Conservation (phyloP, 768 basidiomycete species). For the Leccinum obscurum region DNA sequence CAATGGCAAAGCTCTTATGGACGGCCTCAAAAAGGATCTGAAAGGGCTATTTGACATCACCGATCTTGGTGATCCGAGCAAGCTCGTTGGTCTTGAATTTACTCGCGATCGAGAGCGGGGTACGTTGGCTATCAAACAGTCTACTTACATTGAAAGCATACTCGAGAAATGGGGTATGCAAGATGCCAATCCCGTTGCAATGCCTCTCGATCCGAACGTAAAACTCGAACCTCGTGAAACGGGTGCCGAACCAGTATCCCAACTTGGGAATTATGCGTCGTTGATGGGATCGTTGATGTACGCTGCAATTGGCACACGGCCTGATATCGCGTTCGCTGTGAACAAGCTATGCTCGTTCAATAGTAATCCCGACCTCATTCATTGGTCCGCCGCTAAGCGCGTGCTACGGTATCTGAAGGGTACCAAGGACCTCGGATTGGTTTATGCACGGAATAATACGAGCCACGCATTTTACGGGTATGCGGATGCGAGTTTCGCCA, state of each 20-base stretch:
- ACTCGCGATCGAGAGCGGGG: not conserved
- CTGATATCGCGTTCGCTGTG: not conserved
- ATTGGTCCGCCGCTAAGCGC: not conserved
- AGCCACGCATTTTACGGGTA: no score
- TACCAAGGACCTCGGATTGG: no score
- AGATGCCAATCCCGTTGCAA: not conserved
- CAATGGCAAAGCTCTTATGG: not conserved
- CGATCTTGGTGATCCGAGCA: constrained; percentile 19
- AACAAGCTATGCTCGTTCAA: not conserved
- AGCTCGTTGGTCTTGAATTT: constrained; percentile 21
- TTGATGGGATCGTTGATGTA: not conserved
- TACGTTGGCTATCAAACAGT: not conserved
- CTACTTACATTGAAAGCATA: not conserved
- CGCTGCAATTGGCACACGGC: not conserved
- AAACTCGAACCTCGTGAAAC: not conserved
- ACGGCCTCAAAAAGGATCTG: constrained; percentile 1
- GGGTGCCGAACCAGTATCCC: not conserved
- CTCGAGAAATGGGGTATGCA: not conserved
- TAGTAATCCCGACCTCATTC: not conserved
- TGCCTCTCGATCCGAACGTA: not conserved
- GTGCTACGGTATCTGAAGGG: no score
- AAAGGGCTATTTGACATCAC: constrained; percentile 6
- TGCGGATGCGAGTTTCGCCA: no score
- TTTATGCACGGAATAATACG: no score
- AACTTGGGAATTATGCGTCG: not conserved